phyloP scores from a whole-genome alignment of 345 rosid species.

The Ceriops decandra region DNA sequence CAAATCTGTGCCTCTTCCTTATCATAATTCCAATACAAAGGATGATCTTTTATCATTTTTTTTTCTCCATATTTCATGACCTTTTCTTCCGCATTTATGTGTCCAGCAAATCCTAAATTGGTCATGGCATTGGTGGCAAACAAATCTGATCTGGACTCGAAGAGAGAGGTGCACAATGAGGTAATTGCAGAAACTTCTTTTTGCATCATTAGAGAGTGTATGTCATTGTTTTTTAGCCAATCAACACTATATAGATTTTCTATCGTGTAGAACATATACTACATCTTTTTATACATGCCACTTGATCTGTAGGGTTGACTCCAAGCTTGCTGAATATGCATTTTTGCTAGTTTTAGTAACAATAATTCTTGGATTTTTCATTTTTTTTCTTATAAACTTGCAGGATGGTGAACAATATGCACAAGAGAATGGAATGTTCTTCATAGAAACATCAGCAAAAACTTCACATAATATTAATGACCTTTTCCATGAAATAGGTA shows the following conservation, averaged over 20 bases:
- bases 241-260: no score
- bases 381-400: neutral
- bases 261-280: neutral
- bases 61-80: neutral
- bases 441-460: slow-evolving; percentile 46
- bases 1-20: neutral
- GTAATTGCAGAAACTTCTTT: slow-evolving; percentile 10
- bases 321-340: neutral
- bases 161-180: slow-evolving; percentile 39
- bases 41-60: neutral
- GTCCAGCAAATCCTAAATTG: slow-evolving; percentile 33
- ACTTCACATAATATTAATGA: slow-evolving; percentile 34
- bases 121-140: slow-evolving; percentile 45
- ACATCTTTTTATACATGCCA: neutral
- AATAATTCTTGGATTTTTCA: neutral
- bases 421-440: slow-evolving; percentile 44
- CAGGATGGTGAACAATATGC: slow-evolving; percentile 37
- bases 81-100: neutral
- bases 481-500: slow-evolving; percentile 42
- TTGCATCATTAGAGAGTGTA: no score
- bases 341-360: neutral
- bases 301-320: neutral
- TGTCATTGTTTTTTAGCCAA: no score
- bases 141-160: slow-evolving; percentile 31
- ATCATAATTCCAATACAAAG: no score